Base-by-base conservation (phyloP, 129 eudicot genomes). In the Ambrosia trifida region DNA sequence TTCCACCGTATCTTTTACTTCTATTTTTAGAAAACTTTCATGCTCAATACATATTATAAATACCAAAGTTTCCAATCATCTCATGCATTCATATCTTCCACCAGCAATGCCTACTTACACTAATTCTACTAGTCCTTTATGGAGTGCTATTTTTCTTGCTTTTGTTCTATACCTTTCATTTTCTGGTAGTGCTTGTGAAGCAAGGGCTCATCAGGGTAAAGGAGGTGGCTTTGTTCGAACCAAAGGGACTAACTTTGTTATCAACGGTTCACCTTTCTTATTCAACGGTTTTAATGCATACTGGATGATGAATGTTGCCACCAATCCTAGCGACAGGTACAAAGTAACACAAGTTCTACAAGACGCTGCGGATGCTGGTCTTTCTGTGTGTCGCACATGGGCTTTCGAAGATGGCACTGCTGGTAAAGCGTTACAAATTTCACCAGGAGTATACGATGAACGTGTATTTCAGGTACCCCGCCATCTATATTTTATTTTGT, bases 371-470 rank as follows among this genome's bases (percentile, higher is more conserved):
- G 78, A 73, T 11, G 86, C 91, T 11, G 95, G 95, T 9, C 91
- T 93, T 33, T 80, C 90, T 0, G 95, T 93, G 13, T 87, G 95
- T 69, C 71, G 98, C n/a, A 87, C 98, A 4, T 93, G 98, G 98
- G 98, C 96, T 36, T 89, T 93, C 12, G 83, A 83, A 0, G 98
- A 93, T 46, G 96, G 91, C 5, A 87, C 90, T 11, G 80, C 72
- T n/a, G 80, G 75, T 54, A 76, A 82, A 5, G 87, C 98, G 3
- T 85, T 93, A 10, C 96, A 93, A 61, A 62, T 82, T 38, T 87
- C 98, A 28, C 98, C 90, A 3, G 98, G 96, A 36, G 73, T 66
- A 8, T 93, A 93, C 1, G 85, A 89, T 44, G 98, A 93, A 73
- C 91, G 80, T 1, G 87, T 83, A 2, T 93, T 93, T 81, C 88